A percentile compares a stretch with the other conserved stretches of the same genome.
These are phyloP conservation scores for Boechera retrofracta DNA, from an alignment of 345 rosid species.

Conservation along the genomic window DNA sequence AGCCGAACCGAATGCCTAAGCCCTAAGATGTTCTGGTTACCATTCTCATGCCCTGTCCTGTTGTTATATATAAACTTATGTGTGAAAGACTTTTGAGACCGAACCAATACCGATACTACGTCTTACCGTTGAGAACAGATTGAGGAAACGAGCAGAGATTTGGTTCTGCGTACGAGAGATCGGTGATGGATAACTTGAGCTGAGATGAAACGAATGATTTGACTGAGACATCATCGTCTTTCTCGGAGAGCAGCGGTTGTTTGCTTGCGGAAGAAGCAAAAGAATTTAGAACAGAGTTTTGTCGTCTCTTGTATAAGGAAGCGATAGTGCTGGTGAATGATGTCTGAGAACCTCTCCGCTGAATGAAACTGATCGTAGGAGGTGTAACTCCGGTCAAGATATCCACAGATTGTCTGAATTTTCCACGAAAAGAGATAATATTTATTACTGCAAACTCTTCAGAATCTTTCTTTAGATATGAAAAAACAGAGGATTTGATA, in stretches of 20 bases:
- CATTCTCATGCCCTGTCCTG: not conserved
- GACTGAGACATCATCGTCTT: conserved; percentile 32
- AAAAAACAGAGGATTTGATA: conserved; percentile 11
- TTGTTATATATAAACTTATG: not conserved
- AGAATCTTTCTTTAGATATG: not conserved
- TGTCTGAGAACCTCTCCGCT: conserved; percentile 33
- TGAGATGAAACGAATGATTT: conserved; percentile 36
- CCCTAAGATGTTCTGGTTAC: not conserved
- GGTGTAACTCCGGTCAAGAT: conserved; percentile 55
- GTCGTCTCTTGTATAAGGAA: conserved; percentile 50
- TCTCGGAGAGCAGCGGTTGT: conserved; percentile 48
- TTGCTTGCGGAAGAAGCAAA: conserved; percentile 46
- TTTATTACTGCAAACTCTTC: not conserved
- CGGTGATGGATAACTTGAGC: conserved; percentile 43
- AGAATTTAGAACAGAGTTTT: conserved; percentile 37
- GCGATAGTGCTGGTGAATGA: conserved; percentile 45
- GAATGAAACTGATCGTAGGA: conserved; percentile 49
- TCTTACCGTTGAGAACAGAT: conserved; percentile 68
- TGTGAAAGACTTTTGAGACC: conserved; percentile 5
- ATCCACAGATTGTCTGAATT: conserved; percentile 67
- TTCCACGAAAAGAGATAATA: not conserved
- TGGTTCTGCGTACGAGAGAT: conserved; percentile 21
- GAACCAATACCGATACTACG: not conserved
- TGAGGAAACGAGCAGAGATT: conserved; percentile 57
- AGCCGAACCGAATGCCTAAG: not conserved